Evolutionary conservation across 2,329 filamentous ascomycete genomes (phyloP), one percentile per base, ranked within the genome.

Genomic region (Ceratocystis ficicola): DNA sequence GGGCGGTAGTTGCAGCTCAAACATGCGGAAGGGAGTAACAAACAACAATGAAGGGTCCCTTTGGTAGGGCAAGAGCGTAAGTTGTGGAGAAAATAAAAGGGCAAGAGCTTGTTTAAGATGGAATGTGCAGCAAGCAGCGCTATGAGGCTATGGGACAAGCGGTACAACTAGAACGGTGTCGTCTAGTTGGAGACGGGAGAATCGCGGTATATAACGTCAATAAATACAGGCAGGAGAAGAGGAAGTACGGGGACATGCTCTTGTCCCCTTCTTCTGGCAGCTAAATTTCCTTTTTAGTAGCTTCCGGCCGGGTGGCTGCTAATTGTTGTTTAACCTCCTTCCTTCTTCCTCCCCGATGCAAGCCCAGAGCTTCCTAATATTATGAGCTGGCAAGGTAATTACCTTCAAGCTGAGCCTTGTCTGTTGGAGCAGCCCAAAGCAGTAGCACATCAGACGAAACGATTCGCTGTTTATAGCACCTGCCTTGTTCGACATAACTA

Each of bases 311-410:
- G 22, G 48, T 52, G 48, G 48, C 25, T 25, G 12, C 15, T 41
- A 41, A 4, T 3, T 52, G 20, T 25, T 15, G 22, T 52, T 52
- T 52, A 25, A 25, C 48, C 48, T 52, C 48, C 48, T 28, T 52
- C 48, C 48, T 52, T 22, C 22, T 52, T 52, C 48, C 48, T 52
- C 48, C 48, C 10, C 48, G 48, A 52, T 52, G 48, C 48, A 52
- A 52, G 48, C 48, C 10, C 22, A 52, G 48, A 52, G 22, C 48
- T 28, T 41, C 48, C 48, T 52, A 52, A 52, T 52, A 10, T 52
- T 52, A 52, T 52, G 48, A 28, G 22, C 5, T 52, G 48, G 48
- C 48, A 52, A 52, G 20, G 48, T 15, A 52, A 52, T 28, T 52
- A 28, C 48, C 12, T 52, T 15, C 25, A 25, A 15, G 20, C 20